Conservation (phyloP, 768 basidiomycete genomes). For the Leccinum broughii region DNA sequence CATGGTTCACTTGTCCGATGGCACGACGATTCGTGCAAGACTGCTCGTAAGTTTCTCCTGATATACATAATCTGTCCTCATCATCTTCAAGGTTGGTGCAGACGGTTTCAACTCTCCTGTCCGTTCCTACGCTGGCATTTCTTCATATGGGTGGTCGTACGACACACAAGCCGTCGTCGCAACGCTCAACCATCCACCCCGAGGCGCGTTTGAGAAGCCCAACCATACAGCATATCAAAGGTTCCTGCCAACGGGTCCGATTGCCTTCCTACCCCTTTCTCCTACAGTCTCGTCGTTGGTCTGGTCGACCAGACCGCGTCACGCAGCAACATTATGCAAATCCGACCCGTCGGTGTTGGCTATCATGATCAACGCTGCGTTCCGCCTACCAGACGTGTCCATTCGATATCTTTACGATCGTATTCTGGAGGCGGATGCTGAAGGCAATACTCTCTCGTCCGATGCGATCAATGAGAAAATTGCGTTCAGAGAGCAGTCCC, state of each 20-base stretch:
- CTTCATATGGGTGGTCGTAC: conserved; percentile 91
- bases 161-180: conserved; percentile 88
- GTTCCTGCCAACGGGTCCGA: conserved; percentile 92
- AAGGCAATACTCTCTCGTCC: conserved; percentile 46
- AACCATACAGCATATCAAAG: conserved; percentile 90
- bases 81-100: conserved; percentile 71
- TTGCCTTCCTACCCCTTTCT: conserved; percentile 91
- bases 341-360: conserved; percentile 63
- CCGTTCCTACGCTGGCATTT: conserved; percentile 78
- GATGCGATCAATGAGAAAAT: conserved; percentile 62
- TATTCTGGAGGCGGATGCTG: conserved; percentile 53
- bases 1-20: conserved; percentile 70
- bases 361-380: conserved; percentile 87
- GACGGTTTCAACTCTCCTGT: conserved; percentile 97
- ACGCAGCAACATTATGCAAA: conserved; percentile 71
- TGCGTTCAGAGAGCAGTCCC: conserved; percentile 69
- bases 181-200: conserved; percentile 74
- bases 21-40: conserved; percentile 63
- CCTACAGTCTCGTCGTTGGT: conserved; percentile 81
- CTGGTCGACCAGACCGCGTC: conserved; percentile 84
- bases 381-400: conserved; percentile 77
- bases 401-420: conserved; percentile 63
- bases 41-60: conserved; percentile 57
- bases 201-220: conserved; percentile 56
- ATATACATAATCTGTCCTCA: background rate